Base-by-base conservation (phyloP, 2,329 filamentous ascomycete genomes). In the Monilinia fructicola region DNA sequence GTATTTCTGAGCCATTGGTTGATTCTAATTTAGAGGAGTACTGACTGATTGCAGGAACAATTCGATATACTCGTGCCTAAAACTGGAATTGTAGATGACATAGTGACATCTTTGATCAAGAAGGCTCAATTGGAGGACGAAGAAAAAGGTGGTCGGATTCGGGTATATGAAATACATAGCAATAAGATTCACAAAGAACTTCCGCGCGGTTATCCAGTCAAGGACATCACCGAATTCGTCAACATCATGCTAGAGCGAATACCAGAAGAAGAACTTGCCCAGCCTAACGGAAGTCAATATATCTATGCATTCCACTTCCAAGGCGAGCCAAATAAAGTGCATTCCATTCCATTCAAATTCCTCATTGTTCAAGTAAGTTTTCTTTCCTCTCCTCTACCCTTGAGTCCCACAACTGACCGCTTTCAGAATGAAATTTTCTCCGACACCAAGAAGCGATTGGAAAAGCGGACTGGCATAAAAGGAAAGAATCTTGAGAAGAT, bases 401-500 rank as follows among this genome's bases (percentile, higher is more conserved):
- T 44, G 14, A 16, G 28, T 28, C 16, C 18, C 23, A 40, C 16
- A 14, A 62, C 68, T 71, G 59, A 73, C 61, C n/a, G 11, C 48
- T 3, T 40, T 12, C 62, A 94, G 87, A 91, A 88, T 64, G 95
- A 99, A 78, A 83, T 84, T 50, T 98, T 99, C 79, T 88, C 87
- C 67, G 92, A 98, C 44, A 97, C 93, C 54, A 97, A 94, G 81
- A 92, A 96, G 79, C 88, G 95, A n/a, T 82, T 99, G 4, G 93
- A 95, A 73, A 94, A 93, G 78, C 85, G 94, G 67, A 97, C 92
- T 0, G 93, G 93, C 35, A 89, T 99, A 80, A 97, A 97, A 79
- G 96, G 95, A 78, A 99, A 99, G 83, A 92, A 92, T 71, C 93
- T 99, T 72, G 94, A 99, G 78, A 98, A 98, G 83, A 95, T 99